Conservation (phyloP, 768 basidiomycete genomes). For the Leccinum incarnatum region DNA sequence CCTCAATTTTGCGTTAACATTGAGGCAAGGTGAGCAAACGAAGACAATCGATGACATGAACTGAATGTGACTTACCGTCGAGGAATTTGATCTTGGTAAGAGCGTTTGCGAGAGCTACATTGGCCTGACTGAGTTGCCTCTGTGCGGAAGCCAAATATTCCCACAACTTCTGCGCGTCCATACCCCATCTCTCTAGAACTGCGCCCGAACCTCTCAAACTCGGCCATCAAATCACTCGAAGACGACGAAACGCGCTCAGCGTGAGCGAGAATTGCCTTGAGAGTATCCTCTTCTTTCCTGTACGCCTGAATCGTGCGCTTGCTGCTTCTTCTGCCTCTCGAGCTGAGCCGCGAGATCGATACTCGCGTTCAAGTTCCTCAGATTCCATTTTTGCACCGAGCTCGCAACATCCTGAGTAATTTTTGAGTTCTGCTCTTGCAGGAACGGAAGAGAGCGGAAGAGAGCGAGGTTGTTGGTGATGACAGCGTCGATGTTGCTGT, state of each 20-base stretch:
- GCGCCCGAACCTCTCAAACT: constrained; percentile 41
- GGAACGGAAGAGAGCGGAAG: constrained; percentile 71
- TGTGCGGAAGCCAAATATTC: constrained; percentile 68
- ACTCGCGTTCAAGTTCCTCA: constrained; percentile 68
- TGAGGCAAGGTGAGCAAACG: constrained; percentile 25
- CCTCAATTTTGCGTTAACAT: constrained; percentile 66
- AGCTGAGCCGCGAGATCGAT: constrained; percentile 84
- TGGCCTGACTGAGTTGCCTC: constrained; percentile 61
- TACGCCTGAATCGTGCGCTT: constrained; percentile 75
- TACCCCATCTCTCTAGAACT: constrained; percentile 57
- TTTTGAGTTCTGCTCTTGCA: constrained; percentile 93
- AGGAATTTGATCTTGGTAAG: constrained; percentile 80
- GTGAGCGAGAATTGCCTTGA: constrained; percentile 69
- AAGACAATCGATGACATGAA: too few relatives aligned
- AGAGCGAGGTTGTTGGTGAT: constrained; percentile 88
- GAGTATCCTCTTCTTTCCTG: constrained; percentile 84
- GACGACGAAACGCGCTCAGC: constrained; percentile 34
- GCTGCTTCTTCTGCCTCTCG: constrained; percentile 71
- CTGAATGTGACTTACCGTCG: constrained; percentile 48
- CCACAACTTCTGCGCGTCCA: constrained; percentile 68
- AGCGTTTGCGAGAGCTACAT: constrained; percentile 73
- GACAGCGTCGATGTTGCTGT: constrained; percentile 66
- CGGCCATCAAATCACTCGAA: constrained; percentile 46
- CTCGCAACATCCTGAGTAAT: constrained; percentile 79
- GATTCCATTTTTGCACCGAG: constrained; percentile 83